Evolutionary conservation across 768 basidiomycete genomes (phyloP).

Genomic region (Hygrocybe punicea): DNA sequence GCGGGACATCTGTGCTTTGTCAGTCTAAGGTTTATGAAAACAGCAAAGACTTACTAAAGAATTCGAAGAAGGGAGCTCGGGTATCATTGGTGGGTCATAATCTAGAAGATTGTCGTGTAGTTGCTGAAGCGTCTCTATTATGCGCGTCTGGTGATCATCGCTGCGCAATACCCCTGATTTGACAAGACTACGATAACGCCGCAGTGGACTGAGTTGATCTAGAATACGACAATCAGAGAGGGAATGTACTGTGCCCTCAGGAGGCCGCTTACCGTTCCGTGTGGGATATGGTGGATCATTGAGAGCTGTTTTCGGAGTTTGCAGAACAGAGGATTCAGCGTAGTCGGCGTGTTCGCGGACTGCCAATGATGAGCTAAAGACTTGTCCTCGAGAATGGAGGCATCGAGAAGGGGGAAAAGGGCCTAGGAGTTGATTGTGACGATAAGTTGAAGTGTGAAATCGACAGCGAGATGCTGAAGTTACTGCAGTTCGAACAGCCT

Average conservation of each 20-base stretch:
- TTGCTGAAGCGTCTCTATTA: slow-evolving; percentile 77
- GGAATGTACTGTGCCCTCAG: not conserved
- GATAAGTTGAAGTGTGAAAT: slow-evolving; percentile 16
- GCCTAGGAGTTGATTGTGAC: slow-evolving; percentile 12
- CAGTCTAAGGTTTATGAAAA: slow-evolving; percentile 28
- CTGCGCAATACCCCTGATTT: slow-evolving; percentile 53
- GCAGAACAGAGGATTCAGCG: not conserved
- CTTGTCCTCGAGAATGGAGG: slow-evolving; percentile 22
- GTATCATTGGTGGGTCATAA: slow-evolving; percentile 70
- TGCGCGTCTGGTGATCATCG: slow-evolving; percentile 81
- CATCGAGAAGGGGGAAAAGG: slow-evolving; percentile 8
- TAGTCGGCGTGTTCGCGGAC: slow-evolving; percentile 24
- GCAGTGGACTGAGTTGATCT: slow-evolving; percentile 40
- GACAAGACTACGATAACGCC: slow-evolving; percentile 46
- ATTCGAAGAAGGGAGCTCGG: slow-evolving; percentile 38
- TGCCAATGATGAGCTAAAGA: slow-evolving; percentile 38
- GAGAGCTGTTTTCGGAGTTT: not conserved
- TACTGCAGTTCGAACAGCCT: not conserved
- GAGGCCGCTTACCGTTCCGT: not conserved
- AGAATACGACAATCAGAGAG: not conserved
- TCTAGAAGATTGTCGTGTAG: slow-evolving; percentile 66
- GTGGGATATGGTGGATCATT: not conserved
- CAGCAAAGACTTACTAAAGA: slow-evolving; percentile 37
- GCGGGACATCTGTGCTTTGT: slow-evolving; percentile 43
- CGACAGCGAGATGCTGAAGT: slow-evolving; percentile 12